Base-by-base conservation (phyloP, 306 rosid species). In the Begonia peltatifolia region DNA sequence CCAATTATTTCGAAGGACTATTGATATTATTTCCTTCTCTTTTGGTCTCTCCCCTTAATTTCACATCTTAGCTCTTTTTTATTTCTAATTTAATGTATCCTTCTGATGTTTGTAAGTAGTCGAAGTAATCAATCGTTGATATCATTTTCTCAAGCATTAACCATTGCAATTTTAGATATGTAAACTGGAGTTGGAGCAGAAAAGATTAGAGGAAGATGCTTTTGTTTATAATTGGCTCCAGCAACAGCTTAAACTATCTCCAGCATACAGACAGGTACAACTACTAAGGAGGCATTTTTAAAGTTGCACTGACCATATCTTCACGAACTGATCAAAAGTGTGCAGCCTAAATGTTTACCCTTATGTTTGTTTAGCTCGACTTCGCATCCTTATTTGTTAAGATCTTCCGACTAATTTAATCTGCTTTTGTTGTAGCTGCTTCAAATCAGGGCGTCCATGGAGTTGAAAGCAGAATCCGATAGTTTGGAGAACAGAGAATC, bases 231-330 rank as follows among this genome's bases (percentile, higher is more conserved):
- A 83, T 48, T 85, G 82, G 70, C 90, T 90, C 58, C 94, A 85
- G 79, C 84, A 83, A 71, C 95, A 90, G 76, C 87, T 85, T 58
- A 83, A 83, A 72, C 87, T 85, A 61, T 90, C 90, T 30, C 95
- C 95, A 6, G 97, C 95, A 35, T 88, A 84, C 79, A 76, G 80
- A 63, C 82, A 82, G 95, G 97, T 89, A 65, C 18, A 47, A 15
- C 20, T 67, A 20, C 2, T 20, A 20, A 3, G 23, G 23, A 20
- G 23, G 23, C 23, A 2, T 20, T 20, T 20, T 2, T 20, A 20
- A 20, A 20, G 23, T 20, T 20, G 1, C 23, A 2, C 23, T 20
- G 23, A 20, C 2, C 23, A 20, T 2, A 20, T 20, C 23, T 20
- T 20, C 23, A 20, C 2, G 23, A 20, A 20, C 23, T 20, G 23